phyloP scores from a whole-genome alignment of 129 eudicot genomes.

The Helichrysum umbraculigerum region DNA sequence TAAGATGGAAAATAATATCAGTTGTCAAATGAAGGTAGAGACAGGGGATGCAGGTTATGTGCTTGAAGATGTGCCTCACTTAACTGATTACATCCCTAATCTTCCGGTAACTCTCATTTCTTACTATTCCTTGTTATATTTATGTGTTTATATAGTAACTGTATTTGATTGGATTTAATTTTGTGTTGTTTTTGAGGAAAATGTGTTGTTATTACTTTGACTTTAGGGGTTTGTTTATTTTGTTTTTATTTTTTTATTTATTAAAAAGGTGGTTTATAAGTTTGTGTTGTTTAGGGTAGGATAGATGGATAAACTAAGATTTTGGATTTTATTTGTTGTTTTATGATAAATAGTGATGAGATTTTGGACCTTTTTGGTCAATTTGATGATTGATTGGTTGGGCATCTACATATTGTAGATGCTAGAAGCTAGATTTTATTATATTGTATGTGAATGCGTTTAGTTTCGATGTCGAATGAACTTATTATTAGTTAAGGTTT shows the following conservation, averaged over 20 bases:
- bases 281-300: slow-evolving; percentile 19
- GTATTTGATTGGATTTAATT: slow-evolving; percentile 14
- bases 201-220: slow-evolving; percentile 28
- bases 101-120: slow-evolving; percentile 49
- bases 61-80: slow-evolving; percentile 97
- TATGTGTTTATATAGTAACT: neutral
- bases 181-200: slow-evolving; percentile 2
- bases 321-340: slow-evolving; percentile 2
- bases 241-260: neutral
- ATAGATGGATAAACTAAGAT: neutral
- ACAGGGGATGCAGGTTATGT: slow-evolving; percentile 74
- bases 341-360: neutral
- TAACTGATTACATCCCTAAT: slow-evolving; percentile 71
- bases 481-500: slow-evolving; percentile 6
- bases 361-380: neutral
- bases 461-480: neutral
- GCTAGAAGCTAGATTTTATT: neutral
- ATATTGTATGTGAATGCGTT: neutral
- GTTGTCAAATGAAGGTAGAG: slow-evolving; percentile 59
- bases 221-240: slow-evolving; percentile 15
- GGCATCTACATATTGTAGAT: neutral
- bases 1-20: slow-evolving; percentile 4
- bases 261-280: slow-evolving; percentile 11
- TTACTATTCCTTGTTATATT: neutral
- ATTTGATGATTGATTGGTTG: neutral